Evolutionary conservation across 2,329 filamentous ascomycete genomes (phyloP).

Genomic region (Emericellopsis atlantica): DNA sequence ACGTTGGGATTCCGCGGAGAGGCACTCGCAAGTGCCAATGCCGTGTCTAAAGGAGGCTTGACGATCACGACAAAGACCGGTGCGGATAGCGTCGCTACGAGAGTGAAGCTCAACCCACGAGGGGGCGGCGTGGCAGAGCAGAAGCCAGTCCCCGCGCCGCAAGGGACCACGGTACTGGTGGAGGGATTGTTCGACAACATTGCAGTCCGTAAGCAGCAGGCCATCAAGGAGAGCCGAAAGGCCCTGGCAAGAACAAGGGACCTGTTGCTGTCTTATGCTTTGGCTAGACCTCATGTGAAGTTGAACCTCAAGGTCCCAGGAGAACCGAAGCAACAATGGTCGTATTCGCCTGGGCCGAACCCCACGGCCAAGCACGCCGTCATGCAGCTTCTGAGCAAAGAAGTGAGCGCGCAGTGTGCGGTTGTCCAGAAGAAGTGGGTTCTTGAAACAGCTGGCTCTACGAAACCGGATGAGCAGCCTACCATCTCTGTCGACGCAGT

Average conservation of each 20-base stretch:
- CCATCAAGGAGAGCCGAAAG: conserved; percentile 44
- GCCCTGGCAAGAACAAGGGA: conserved; percentile 43
- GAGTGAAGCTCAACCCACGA: conserved; percentile 26
- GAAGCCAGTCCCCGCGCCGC: conserved; percentile 34
- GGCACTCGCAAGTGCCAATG: conserved; percentile 54
- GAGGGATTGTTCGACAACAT: conserved; percentile 44
- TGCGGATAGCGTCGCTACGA: conserved; percentile 38
- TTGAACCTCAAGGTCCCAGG: conserved; percentile 48
- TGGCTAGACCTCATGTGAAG: conserved; percentile 51
- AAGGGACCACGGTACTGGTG: conserved; percentile 58
- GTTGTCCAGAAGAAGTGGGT: not conserved
- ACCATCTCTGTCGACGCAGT: conserved; percentile 38
- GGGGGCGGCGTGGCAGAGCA: conserved; percentile 15
- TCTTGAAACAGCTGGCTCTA: not conserved
- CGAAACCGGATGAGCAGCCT: not conserved
- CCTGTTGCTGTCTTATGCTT: conserved; percentile 49
- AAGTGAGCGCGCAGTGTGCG: conserved; percentile 41
- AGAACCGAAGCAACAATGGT: conserved; percentile 38
- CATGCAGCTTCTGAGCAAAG: conserved; percentile 48
- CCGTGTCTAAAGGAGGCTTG: conserved; percentile 37
- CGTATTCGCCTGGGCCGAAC: conserved; percentile 43
- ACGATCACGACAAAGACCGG: conserved; percentile 51
- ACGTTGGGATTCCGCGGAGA: conserved; percentile 69
- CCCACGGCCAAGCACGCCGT: conserved; percentile 42
- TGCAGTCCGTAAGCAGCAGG: conserved; percentile 50